Evolutionary conservation across 208 protist species (phyloP), one percentile per base, ranked within the genome.

Genomic region (Trypanosoma vivax): DNA sequence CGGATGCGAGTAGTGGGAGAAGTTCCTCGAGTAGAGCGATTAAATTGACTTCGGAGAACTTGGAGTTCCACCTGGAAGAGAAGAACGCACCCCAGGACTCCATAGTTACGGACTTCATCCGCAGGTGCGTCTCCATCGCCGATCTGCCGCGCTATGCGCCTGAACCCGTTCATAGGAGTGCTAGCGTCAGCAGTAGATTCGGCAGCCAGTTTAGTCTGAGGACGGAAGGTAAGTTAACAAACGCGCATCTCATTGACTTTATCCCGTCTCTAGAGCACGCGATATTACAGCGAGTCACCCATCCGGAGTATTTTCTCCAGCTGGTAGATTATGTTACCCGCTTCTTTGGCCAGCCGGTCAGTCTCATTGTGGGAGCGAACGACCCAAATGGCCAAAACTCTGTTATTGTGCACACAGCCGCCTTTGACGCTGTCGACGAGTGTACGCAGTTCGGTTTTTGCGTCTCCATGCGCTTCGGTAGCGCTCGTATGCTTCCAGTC

Each of bases 231-330:
- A n/a, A n/a, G n/a, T n/a, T n/a, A 25, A 53, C 59, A 3, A 38
- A 43, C 0, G 43, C 40, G 37, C 53, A 30, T 68, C 23, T 65
- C 57, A 40, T 52, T 25, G 65, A 78, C 23, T 70, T 71, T 58
- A 63, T 88, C 30, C 69, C 69, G 18, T 46, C 31, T 7, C 60
- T 88, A 11, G 73, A 88, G 46, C 30, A 21, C 1, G 47, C 48
- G 14, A 54, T 83, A 14, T 47, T 58, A 25, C 35, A 57, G 16
- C 33, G 29, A 31, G n/a, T 83, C 14, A 50, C 63, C 6, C 63
- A 79, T 42, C 76, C 75, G 29, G 47, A 73, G 16, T 73, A 81
- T 48, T 81, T 80, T 27, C 40, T 81, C 18, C 45, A 47, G 43
- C 54, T 88, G 9, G 34, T 74, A 3, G 38, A 56, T 3, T 51